These are phyloP conservation scores for Nothophoma quercina DNA, from an alignment of 2,329 filamentous ascomycete genomes.

Conservation along the genomic window DNA sequence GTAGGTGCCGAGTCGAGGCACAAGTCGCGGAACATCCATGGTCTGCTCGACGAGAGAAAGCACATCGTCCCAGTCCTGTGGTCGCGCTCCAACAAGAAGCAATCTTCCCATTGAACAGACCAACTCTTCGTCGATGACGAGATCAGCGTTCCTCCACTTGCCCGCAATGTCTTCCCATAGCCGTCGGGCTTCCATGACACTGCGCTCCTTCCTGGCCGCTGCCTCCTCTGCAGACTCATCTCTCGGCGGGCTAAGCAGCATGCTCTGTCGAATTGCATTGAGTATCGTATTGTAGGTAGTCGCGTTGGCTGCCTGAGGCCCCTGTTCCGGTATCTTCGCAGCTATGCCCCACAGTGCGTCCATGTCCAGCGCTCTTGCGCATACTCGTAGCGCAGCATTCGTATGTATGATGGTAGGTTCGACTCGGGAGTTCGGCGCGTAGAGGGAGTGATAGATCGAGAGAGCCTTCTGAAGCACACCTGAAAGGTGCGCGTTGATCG, in stretches of 20 bases:
- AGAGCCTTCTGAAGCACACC: conserved; percentile 73
- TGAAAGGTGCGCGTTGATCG: conserved; percentile 64
- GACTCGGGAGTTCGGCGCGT: conserved; percentile 67
- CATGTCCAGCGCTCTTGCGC: conserved; percentile 75
- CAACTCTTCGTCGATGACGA: conserved; percentile 79
- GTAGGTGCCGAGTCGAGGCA: conserved; percentile 47
- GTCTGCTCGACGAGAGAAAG: conserved; percentile 81
- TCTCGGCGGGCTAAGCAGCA: conserved; percentile 34
- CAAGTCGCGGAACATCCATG: conserved; percentile 73
- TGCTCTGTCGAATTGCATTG: conserved; percentile 68
- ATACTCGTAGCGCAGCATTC: conserved; percentile 87
- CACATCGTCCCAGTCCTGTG: conserved; percentile 73
- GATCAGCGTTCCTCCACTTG: conserved; percentile 75
- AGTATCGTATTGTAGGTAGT: conserved; percentile 85
- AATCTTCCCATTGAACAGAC: conserved; percentile 83
- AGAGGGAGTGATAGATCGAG: conserved; percentile 79
- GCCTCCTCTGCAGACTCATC: conserved; percentile 39
- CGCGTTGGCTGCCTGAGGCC: conserved; percentile 69
- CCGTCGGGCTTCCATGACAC: conserved; percentile 71
- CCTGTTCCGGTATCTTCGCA: conserved; percentile 71
- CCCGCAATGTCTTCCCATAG: conserved; percentile 82
- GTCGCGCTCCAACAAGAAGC: conserved; percentile 69
- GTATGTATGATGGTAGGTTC: conserved; percentile 81
- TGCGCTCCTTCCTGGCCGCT: conserved; percentile 48
- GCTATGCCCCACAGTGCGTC: conserved; percentile 82